A percentile compares a stretch with the other conserved stretches of the same genome.
These are phyloP conservation scores for Tubosaeta sp. DNA, from an alignment of 768 basidiomycete species.

Conservation along the genomic window DNA sequence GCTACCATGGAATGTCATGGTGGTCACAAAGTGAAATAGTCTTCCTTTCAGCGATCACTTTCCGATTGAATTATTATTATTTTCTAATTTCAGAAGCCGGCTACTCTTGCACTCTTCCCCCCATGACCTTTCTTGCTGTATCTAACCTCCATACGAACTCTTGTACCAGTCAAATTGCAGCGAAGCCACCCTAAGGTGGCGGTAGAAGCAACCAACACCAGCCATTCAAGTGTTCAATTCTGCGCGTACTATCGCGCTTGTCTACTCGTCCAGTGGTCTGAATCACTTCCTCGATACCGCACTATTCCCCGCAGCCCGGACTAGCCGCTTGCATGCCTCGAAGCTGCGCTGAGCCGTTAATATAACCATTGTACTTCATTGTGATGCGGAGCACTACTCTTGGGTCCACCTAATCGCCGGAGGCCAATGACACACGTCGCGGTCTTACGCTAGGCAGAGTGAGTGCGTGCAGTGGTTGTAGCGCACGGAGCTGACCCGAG, in stretches of 20 bases:
- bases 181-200: not conserved
- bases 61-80: constrained; percentile 30
- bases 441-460: not conserved
- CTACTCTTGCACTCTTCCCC: constrained; percentile 26
- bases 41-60: constrained; percentile 11
- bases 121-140: constrained; percentile 18
- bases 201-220: not conserved
- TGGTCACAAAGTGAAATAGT: not conserved
- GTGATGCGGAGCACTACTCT: constrained; percentile 12
- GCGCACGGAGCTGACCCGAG: constrained; percentile 1
- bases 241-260: constrained; percentile 8
- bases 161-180: constrained; percentile 2
- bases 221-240: not conserved
- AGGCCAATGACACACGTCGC: not conserved
- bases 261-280: constrained; percentile 1
- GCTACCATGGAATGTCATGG: not conserved
- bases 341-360: constrained; percentile 15
- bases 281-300: not conserved
- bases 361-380: constrained; percentile 18
- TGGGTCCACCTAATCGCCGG: constrained; percentile 25
- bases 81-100: constrained; percentile 28
- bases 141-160: constrained; percentile 7
- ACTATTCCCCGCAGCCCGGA: not conserved
- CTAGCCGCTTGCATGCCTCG: constrained; percentile 4
- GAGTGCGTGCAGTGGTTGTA: constrained; percentile 12